Evolutionary conservation across 1,284 basidiomycete genomes (phyloP).

Genomic region (Entoloma clypeatum): DNA sequence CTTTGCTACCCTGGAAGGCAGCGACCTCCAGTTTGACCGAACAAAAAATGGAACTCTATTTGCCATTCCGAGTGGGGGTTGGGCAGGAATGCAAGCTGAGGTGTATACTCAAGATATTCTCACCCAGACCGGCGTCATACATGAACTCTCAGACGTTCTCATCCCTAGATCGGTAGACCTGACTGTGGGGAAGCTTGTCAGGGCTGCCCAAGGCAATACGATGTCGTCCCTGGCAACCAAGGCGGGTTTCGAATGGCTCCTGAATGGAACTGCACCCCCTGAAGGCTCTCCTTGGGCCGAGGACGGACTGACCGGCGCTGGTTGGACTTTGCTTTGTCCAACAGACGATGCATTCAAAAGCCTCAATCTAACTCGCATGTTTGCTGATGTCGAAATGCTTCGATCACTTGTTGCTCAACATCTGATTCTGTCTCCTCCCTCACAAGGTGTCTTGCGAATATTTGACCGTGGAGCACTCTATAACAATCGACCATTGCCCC

Average conservation of each 20-base stretch:
- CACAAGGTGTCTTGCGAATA: conserved; percentile 17
- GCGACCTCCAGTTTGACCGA: conserved; percentile 62
- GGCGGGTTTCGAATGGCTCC: conserved; percentile 85
- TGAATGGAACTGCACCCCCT: conserved; percentile 80
- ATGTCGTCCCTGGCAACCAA: conserved; percentile 84
- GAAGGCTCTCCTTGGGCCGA: conserved; percentile 59
- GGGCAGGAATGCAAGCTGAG: conserved; percentile 62
- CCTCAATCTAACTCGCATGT: conserved; percentile 81
- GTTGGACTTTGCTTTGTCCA: conserved; percentile 88
- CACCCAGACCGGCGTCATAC: conserved; percentile 88
- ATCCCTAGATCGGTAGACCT: conserved; percentile 87
- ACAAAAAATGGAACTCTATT: conserved; percentile 45
- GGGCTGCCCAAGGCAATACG: conserved; percentile 82
- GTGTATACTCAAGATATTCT: conserved; percentile 62
- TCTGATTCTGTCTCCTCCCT: conserved; percentile 55
- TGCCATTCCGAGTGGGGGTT: conserved; percentile 68
- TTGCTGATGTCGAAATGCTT: conserved; percentile 58
- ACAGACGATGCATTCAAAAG: conserved; percentile 89
- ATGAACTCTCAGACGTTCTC: conserved; percentile 85
- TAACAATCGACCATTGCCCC: conserved; percentile 66
- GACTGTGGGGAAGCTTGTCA: conserved; percentile 85
- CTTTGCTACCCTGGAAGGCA: conserved; percentile 70
- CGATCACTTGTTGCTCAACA: conserved; percentile 82
- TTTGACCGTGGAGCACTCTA: conserved; percentile 40
- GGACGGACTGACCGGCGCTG: conserved; percentile 40